A percentile compares a stretch with the other conserved stretches of the same genome.
Evolutionary conservation across 2,329 filamentous ascomycete species (phyloP).

Genomic region (Emydomyces testavorans): DNA sequence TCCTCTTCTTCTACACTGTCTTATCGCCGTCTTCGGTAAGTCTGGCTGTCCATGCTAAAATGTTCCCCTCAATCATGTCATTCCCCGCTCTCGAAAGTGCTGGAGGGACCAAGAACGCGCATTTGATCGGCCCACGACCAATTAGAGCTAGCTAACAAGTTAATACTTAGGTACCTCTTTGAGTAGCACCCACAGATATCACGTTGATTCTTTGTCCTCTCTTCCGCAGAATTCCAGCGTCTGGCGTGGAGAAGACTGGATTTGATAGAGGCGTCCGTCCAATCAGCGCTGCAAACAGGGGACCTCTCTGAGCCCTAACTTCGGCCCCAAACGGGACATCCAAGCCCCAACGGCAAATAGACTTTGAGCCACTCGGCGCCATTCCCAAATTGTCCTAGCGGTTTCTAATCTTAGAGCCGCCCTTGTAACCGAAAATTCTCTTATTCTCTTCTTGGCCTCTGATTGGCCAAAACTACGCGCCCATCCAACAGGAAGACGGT

Average conservation of each 20-base stretch:
- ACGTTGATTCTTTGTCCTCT: background rate
- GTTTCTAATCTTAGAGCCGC: conserved; percentile 14
- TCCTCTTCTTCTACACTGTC: background rate
- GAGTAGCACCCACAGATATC: conserved; percentile 1
- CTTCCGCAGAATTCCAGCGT: background rate
- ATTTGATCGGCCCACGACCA: background rate
- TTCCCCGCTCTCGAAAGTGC: background rate
- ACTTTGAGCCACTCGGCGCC: conserved; percentile 4
- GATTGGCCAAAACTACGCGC: conserved; percentile 14
- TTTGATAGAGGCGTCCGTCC: background rate
- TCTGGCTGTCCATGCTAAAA: background rate
- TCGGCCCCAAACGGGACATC: conserved; percentile 11
- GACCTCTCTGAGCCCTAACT: conserved; percentile 8
- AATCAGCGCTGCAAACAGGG: conserved; percentile 6
- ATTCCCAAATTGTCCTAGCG: conserved; percentile 14
- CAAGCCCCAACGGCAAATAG: conserved; percentile 1
- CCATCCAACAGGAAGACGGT: conserved; percentile 7
- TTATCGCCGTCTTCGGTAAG: background rate
- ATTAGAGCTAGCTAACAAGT: conserved; percentile 9
- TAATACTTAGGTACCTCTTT: background rate
- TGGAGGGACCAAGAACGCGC: background rate
- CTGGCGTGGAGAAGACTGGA: background rate
- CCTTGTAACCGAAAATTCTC: conserved; percentile 1
- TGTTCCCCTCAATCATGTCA: background rate
- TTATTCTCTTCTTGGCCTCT: background rate